phyloP scores from a whole-genome alignment of 495 filamentous ascomycete genomes.

The Penicillium fimorum region DNA sequence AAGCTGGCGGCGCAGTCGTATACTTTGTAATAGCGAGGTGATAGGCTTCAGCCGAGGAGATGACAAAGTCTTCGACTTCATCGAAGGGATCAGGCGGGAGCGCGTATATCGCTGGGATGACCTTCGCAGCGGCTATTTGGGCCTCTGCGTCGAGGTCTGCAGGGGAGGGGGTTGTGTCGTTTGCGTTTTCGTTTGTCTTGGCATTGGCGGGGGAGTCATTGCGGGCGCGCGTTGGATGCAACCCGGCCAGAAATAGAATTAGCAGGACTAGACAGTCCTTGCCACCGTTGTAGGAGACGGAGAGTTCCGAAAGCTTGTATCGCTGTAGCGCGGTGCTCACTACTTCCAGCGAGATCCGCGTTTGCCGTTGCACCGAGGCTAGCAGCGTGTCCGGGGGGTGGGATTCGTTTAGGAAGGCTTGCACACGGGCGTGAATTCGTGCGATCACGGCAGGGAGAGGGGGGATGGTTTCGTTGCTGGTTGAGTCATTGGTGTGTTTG shows the following conservation, averaged over 20 bases:
- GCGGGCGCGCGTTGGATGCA: conserved; percentile 35
- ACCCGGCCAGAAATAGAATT: conserved; percentile 77
- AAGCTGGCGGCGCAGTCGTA: conserved; percentile 52
- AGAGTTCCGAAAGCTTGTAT: conserved; percentile 75
- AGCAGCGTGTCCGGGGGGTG: conserved; percentile 55
- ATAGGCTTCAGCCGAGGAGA: conserved; percentile 59
- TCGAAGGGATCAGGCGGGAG: conserved; percentile 75
- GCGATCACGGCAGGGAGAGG: conserved; percentile 52
- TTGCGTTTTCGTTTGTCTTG: background rate
- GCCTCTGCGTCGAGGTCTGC: conserved; percentile 10
- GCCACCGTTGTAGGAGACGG: conserved; percentile 94
- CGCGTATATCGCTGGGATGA: conserved; percentile 84
- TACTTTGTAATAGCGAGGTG: conserved; percentile 75
- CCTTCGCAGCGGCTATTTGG: conserved; percentile 15
- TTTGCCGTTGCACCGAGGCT: conserved; percentile 68
- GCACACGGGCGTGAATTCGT: conserved; percentile 61
- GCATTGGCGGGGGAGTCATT: background rate
- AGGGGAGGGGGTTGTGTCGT: conserved; percentile 9
- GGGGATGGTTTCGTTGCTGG: conserved; percentile 9
- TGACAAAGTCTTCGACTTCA: conserved; percentile 83
- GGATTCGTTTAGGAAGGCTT: conserved; percentile 64
- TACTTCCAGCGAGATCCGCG: conserved; percentile 64
- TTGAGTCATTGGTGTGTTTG: background rate
- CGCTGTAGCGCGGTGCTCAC: conserved; percentile 66
- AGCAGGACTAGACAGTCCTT: conserved; percentile 96